Conservation (phyloP, 2,329 filamentous ascomycete genomes). For the Diplodia scrobiculata region DNA sequence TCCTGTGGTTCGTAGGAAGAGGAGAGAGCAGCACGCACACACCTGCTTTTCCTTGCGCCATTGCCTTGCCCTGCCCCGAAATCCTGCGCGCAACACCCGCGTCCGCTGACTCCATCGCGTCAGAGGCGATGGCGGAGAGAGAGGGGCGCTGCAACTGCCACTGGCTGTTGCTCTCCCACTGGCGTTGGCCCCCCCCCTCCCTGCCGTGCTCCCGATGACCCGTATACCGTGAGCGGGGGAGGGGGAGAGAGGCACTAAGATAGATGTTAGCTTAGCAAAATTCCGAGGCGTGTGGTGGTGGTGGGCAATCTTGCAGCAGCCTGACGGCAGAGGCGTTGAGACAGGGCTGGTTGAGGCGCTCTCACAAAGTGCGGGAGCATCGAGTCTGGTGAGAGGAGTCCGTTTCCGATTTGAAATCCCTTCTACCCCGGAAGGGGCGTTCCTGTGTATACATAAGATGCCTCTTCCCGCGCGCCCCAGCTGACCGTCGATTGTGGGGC, state of each 20-base stretch:
- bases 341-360: background rate
- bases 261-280: background rate
- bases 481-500: background rate
- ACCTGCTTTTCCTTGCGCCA: no score
- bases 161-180: background rate
- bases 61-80: background rate
- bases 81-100: background rate
- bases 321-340: constrained; percentile 13
- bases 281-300: background rate
- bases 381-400: background rate
- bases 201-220: constrained; percentile 12
- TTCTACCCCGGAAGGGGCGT: background rate
- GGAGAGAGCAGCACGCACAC: no score
- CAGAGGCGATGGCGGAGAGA: background rate
- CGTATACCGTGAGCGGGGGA: background rate
- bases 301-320: background rate
- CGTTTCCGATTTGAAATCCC: constrained; percentile 12
- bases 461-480: background rate
- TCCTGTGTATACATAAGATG: background rate
- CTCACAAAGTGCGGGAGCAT: background rate
- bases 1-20: no score
- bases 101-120: constrained; percentile 13
- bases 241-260: background rate
- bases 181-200: background rate
- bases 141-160: constrained; percentile 20